These are phyloP conservation scores for Diaporthe helianthi DNA, from an alignment of 2,329 filamentous ascomycete species.

Conservation along the genomic window DNA sequence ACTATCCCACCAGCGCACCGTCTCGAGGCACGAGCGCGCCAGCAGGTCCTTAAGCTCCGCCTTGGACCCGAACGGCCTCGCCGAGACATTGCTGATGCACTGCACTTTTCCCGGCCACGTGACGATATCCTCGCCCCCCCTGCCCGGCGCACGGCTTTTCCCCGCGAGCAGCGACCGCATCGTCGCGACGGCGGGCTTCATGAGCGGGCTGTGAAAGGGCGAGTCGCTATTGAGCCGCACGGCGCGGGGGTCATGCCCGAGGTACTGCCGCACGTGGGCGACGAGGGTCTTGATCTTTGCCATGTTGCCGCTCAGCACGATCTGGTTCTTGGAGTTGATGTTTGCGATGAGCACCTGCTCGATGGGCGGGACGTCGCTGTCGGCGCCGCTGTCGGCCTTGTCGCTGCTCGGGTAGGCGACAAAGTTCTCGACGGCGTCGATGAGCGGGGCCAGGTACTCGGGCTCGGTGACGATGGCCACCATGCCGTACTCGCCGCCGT, in stretches of 20 bases:
- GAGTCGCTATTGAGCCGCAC: conserved; percentile 86
- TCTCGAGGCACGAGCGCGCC: conserved; percentile 85
- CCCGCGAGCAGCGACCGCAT: conserved; percentile 73
- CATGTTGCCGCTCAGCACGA: conserved; percentile 89
- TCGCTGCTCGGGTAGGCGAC: conserved; percentile 68
- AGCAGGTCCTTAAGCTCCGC: conserved; percentile 80
- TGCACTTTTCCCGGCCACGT: conserved; percentile 77
- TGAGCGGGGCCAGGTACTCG: conserved; percentile 71
- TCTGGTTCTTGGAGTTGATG: conserved; percentile 95
- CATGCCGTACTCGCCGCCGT: conserved; percentile 91
- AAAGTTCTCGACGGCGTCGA: conserved; percentile 80
- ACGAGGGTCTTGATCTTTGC: conserved; percentile 81
- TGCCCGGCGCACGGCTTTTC: conserved; percentile 60
- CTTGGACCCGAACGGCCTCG: conserved; percentile 75
- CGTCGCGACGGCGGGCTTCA: conserved; percentile 80
- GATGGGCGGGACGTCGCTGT: conserved; percentile 76
- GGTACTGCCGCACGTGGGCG: conserved; percentile 85
- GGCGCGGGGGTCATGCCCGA: conserved; percentile 88
- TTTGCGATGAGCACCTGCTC: conserved; percentile 92
- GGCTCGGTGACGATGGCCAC: conserved; percentile 90
- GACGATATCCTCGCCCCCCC: conserved; percentile 68
- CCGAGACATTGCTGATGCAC: conserved; percentile 87
- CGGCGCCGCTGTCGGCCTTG: conserved; percentile 64
- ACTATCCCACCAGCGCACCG: conserved; percentile 93
- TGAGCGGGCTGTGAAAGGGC: conserved; percentile 90